Evolutionary conservation across 306 rosid species (phyloP).

Genomic region (Carpinus viminea): DNA sequence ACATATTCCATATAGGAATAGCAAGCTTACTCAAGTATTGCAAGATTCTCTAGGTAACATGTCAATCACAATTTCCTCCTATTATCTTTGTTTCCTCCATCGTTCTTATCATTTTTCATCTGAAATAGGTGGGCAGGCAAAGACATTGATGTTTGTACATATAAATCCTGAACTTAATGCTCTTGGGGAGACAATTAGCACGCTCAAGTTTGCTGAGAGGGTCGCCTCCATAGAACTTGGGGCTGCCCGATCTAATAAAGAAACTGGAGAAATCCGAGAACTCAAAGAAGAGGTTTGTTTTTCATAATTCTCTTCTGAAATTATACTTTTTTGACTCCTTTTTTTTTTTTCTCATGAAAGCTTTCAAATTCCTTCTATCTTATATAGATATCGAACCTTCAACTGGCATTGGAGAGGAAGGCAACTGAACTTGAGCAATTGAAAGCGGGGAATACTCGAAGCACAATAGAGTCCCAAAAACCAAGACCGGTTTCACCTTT

Average conservation of each 20-base stretch:
- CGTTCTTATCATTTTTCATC: constrained; percentile 14
- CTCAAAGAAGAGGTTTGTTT: constrained; percentile 79
- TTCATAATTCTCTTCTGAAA: constrained; percentile 25
- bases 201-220: constrained; percentile 96
- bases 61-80: constrained; percentile 6
- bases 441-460: constrained; percentile 57
- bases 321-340: background rate
- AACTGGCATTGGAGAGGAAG: constrained; percentile 72
- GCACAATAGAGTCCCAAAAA: constrained; percentile 53
- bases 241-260: constrained; percentile 87
- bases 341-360: background rate
- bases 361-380: background rate
- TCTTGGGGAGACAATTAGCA: constrained; percentile 93
- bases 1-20: constrained; percentile 92
- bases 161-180: constrained; percentile 86
- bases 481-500: constrained; percentile 77
- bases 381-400: constrained; percentile 69
- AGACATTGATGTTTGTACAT: constrained; percentile 98
- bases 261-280: constrained; percentile 80
- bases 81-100: background rate
- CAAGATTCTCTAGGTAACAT: constrained; percentile 92
- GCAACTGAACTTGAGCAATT: constrained; percentile 75
- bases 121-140: constrained; percentile 86
- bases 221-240: constrained; percentile 94
- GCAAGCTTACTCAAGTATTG: constrained; percentile 95